A percentile compares a stretch with the other conserved stretches of the same genome.
These are phyloP conservation scores for Darksidea phi DNA, from an alignment of 495 filamentous ascomycete genomes.

Conservation along the genomic window DNA sequence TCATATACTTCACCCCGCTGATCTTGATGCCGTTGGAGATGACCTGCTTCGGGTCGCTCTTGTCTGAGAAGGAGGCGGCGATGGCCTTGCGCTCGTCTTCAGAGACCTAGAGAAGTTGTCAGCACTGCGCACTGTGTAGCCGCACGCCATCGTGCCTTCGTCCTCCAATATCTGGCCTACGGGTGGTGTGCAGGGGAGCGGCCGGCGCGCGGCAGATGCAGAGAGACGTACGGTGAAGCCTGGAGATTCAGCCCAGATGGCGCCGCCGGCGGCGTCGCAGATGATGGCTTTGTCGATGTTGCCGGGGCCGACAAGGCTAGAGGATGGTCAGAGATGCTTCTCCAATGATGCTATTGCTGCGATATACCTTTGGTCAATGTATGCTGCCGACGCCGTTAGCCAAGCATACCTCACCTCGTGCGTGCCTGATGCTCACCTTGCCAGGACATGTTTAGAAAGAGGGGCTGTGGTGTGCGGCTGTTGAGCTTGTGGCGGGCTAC, in stretches of 20 bases:
- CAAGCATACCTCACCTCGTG: slow-evolving; percentile 5
- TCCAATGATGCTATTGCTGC: slow-evolving; percentile 15
- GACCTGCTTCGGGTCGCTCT: slow-evolving; percentile 49
- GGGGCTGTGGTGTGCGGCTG: slow-evolving; percentile 7
- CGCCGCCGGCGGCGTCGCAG: slow-evolving; percentile 75
- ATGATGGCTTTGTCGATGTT: slow-evolving; percentile 88
- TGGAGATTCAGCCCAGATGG: slow-evolving; percentile 72
- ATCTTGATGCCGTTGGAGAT: slow-evolving; percentile 66
- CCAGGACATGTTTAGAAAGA: slow-evolving; percentile 56
- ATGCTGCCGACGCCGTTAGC: slow-evolving; percentile 49
- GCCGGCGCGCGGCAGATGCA: background rate
- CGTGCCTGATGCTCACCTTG: slow-evolving; percentile 52
- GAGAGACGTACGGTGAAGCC: slow-evolving; percentile 65
- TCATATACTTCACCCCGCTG: slow-evolving; percentile 68
- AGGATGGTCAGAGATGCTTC: slow-evolving; percentile 32
- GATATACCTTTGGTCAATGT: slow-evolving; percentile 65
- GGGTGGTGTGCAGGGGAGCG: slow-evolving; percentile 2
- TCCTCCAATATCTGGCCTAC: background rate
- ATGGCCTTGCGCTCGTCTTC: slow-evolving; percentile 63
- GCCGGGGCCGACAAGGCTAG: slow-evolving; percentile 73
- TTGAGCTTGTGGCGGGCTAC: slow-evolving; percentile 8
- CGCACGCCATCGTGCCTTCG: background rate
- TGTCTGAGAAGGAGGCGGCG: slow-evolving; percentile 49
- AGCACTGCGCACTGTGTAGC: slow-evolving; percentile 15
- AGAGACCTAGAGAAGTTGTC: slow-evolving; percentile 48